Base-by-base conservation (phyloP, 768 basidiomycete genomes). In the Boletellus emodensis region DNA sequence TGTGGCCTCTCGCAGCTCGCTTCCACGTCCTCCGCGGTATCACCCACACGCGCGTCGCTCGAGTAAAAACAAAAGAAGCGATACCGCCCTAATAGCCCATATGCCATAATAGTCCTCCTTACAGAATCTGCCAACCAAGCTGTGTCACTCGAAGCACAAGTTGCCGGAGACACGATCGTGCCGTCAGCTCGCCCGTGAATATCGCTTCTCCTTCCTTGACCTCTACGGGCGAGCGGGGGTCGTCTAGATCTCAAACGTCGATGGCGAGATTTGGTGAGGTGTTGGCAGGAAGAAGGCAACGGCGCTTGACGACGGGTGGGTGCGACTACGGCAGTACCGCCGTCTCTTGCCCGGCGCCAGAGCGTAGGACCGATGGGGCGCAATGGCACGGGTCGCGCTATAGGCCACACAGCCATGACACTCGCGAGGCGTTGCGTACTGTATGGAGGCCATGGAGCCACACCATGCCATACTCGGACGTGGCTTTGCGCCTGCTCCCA, bases 21-120 rank as follows among this genome's bases (percentile, higher is more conserved):
- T 8, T 50, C 20, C 49, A 40, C 4, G 15, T 32, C 44, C 22
- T 42, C 61, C 55, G 58, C 61, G 51, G 55, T 57, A 57, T 51
- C 51, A 48, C 61, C 54, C 33, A 26, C 24, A 26, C 39, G 40
- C 46, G 43, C 30, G 11, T 30, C 39, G 22, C 32, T 26, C 30
- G 48, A 43, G 41, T 49, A 30, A 24, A 15, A 39, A 48, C 55
- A 47, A 46, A 46, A 24, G 55, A 57, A 44, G 58, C 56, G 53
- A 60, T 56, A 53, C 53, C 61, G 53, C 59, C 37, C 57, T 65
- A 61, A 66, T 66, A 55, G 49, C 46, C 33, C 36, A 22, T 0
- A 49, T 60, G 24, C 61, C 63, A 60, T 53, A 67, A 65, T 26
- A 4, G 46, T 49, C 32, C 35, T 6, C 30, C 57, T 54, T 40